Conservation (phyloP, 352 stramenopile genomes). For the Globisporangium recalcitrans region DNA sequence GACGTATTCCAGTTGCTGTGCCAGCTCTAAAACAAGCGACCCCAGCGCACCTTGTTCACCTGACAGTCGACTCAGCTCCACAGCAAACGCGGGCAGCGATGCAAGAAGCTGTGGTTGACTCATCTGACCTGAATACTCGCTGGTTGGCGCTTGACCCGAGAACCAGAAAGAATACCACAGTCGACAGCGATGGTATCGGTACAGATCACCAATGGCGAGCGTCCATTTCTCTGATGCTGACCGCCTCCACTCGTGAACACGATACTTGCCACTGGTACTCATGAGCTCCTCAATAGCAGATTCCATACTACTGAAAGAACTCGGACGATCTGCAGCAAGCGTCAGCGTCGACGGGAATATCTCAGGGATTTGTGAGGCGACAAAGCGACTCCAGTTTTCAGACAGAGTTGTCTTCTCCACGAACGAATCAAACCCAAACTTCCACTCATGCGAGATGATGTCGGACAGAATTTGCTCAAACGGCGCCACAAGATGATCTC, state of each 20-base stretch:
- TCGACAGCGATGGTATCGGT: slow-evolving; percentile 23
- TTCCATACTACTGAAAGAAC: slow-evolving; percentile 2
- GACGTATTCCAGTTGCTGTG: slow-evolving; percentile 50
- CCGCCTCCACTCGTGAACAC: slow-evolving; percentile 1
- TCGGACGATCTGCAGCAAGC: slow-evolving; percentile 9
- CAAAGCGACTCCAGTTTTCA: slow-evolving; percentile 27
- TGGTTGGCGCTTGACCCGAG: background rate
- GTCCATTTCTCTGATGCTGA: slow-evolving; percentile 6
- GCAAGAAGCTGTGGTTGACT: slow-evolving; percentile 34
- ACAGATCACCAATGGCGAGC: background rate
- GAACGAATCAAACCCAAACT: slow-evolving; percentile 27
- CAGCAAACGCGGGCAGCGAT: slow-evolving; percentile 35
- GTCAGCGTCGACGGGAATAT: slow-evolving; percentile 28
- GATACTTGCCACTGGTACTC: slow-evolving; percentile 3
- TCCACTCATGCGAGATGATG: slow-evolving; percentile 42
- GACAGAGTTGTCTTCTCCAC: slow-evolving; percentile 4
- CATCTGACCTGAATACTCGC: slow-evolving; percentile 13
- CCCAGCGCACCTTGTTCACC: slow-evolving; percentile 29
- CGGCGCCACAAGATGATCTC: slow-evolving; percentile 6
- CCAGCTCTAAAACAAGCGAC: slow-evolving; percentile 35
- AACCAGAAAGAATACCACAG: slow-evolving; percentile 45
- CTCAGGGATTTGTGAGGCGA: slow-evolving; percentile 25
- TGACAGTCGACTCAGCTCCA: slow-evolving; percentile 31
- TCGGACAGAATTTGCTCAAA: slow-evolving; percentile 25
- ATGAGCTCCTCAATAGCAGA: slow-evolving; percentile 5